phyloP scores from a whole-genome alignment of 1,139 yeast genomes.

The Nakaseomyces bracarensis region DNA sequence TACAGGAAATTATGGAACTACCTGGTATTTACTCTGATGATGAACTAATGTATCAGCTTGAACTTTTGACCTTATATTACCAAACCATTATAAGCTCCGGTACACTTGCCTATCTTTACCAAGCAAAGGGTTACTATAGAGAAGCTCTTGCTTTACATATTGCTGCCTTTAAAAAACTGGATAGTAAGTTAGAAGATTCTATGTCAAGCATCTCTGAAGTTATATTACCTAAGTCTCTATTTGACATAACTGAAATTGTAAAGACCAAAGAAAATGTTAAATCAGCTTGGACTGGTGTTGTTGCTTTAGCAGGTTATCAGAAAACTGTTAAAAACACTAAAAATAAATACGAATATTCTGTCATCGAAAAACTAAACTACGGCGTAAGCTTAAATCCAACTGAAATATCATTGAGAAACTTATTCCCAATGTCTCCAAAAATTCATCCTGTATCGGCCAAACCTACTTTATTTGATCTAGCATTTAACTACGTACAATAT shows the following conservation, averaged over 20 bases:
- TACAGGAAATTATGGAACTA: conserved; percentile 57
- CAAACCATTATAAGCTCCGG: conserved; percentile 20
- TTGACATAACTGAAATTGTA: conserved; percentile 15
- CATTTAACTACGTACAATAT: conserved; percentile 68
- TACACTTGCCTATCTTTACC: conserved; percentile 26
- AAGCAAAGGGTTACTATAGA: conserved; percentile 23
- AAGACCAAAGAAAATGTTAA: conserved; percentile 15
- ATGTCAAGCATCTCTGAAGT: conserved; percentile 7
- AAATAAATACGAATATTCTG: conserved; percentile 19
- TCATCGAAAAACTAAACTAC: conserved; percentile 45
- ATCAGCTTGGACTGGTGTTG: conserved; percentile 22
- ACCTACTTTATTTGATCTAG: conserved; percentile 86
- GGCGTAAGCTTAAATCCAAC: conserved; percentile 36
- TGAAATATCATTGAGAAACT: conserved; percentile 34
- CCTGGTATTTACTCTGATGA: conserved; percentile 92
- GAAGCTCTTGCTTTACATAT: conserved; percentile 28
- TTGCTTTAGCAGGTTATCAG: conserved; percentile 30
- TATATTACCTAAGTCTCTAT: conserved; percentile 18
- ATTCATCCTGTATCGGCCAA: conserved; percentile 59
- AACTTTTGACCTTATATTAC: conserved; percentile 24
- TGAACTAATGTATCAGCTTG: conserved; percentile 48
- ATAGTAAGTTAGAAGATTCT: conserved; percentile 12
- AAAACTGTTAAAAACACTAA: conserved; percentile 13
- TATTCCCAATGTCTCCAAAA: conserved; percentile 43
- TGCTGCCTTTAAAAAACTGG: conserved; percentile 20